Percentiles rank a stretch among this genome's conserved stretches.
Evolutionary conservation across 140 eudicot species (phyloP).

Genomic region (Anethum foeniculum): DNA sequence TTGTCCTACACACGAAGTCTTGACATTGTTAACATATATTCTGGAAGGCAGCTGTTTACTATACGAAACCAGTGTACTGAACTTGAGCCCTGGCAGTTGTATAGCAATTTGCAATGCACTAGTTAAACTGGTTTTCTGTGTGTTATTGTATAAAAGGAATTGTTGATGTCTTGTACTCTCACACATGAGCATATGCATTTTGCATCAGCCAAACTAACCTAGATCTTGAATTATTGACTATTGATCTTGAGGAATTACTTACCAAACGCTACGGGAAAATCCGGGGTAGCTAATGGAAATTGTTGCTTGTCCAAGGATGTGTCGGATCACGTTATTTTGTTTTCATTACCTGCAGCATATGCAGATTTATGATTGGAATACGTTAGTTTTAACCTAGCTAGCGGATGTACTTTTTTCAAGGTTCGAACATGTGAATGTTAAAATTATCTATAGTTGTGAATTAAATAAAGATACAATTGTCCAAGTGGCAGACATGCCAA

Average conservation of each 20-base stretch:
- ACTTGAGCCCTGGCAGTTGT: not conserved
- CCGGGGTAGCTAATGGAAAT: too few species aligned
- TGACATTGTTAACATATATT: not conserved
- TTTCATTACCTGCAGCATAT: not conserved
- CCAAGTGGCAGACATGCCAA: not conserved
- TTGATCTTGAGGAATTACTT: not conserved
- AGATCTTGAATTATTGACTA: not conserved
- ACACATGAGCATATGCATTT: not conserved
- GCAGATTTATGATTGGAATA: not conserved
- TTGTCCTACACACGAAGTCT: not conserved
- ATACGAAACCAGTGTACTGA: not conserved
- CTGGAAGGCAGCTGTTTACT: not conserved
- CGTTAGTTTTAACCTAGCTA: not conserved
- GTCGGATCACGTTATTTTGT: not conserved
- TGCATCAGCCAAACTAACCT: not conserved
- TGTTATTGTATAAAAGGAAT: not conserved
- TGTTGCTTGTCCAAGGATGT: not conserved
- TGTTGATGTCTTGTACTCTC: not conserved
- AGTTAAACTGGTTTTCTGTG: not conserved
- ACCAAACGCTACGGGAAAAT: not conserved
- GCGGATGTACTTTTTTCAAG: not conserved
- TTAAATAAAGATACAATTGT: not conserved
- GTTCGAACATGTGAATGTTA: not conserved
- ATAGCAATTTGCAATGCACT: not conserved
- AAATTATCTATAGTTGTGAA: not conserved